These are phyloP conservation scores for Paramecium sexaurelia DNA, from an alignment of 73 alveolate species.

Conservation along the genomic window DNA sequence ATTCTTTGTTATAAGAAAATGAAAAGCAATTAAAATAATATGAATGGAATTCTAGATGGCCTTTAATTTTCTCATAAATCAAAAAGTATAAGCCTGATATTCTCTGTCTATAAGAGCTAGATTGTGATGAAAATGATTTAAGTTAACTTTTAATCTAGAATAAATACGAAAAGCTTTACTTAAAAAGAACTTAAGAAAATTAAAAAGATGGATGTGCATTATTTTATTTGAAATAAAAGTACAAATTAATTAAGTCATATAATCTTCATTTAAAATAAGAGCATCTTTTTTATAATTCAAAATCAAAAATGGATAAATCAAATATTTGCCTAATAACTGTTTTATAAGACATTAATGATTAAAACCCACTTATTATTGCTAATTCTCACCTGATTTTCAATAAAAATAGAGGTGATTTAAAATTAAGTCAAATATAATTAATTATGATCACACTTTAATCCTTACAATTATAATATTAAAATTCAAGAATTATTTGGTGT, in stretches of 20 bases:
- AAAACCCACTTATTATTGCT: background rate
- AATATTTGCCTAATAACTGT: background rate
- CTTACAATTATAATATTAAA: background rate
- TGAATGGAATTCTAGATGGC: constrained; percentile 22
- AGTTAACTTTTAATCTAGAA: background rate
- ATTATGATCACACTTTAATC: background rate
- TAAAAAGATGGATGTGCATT: constrained; percentile 46
- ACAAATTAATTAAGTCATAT: background rate
- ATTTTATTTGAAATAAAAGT: background rate
- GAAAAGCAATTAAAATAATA: background rate
- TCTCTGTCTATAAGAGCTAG: constrained; percentile 26
- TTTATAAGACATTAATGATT: background rate
- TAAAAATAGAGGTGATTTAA: constrained; percentile 32
- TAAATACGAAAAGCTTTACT: background rate
- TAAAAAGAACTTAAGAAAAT: background rate
- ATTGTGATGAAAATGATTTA: background rate
- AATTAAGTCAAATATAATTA: background rate
- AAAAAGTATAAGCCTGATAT: constrained; percentile 18
- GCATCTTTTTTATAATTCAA: background rate
- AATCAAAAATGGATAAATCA: background rate
- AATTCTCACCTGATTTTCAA: constrained; percentile 21
- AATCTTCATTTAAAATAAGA: background rate
- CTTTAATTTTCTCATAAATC: background rate
- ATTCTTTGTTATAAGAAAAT: background rate
- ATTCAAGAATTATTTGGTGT: constrained; percentile 27